Evolutionary conservation across 306 rosid genomes (phyloP), one percentile per base, ranked within the genome.

Genomic region (Prinsepia uniflora): DNA sequence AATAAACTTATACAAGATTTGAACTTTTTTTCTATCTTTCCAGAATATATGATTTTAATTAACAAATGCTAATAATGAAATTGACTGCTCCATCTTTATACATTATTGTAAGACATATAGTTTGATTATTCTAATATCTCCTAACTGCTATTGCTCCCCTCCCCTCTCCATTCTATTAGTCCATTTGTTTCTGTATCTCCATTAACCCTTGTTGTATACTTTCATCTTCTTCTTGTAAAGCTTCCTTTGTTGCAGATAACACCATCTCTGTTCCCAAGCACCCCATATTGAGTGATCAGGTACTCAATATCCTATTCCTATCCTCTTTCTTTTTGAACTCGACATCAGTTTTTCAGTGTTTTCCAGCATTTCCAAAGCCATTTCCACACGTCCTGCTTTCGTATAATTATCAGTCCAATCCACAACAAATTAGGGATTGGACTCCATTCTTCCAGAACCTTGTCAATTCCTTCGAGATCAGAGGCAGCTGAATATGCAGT

Each of bases 311-410:
- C 30, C 2, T 0, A 46, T 72, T 7, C 72, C 71, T 48, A 1
- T 15, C 47, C 54, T 17, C 67, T 18, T 48, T 58, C 69, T 62
- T 50, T 68, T 47, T 36, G 58, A 44, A 55, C n/a, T 67, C 3
- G 44, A 14, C 30, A 67, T 20, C 22, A 72, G 54, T 47, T 52
- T 56, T 59, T 80, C 78, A 3, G 72, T 55, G 53, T 72, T 80
- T 71, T 67, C 55, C 22, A 76, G 70, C 68, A 72, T 68, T 59
- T 22, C 74, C 67, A 76, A 19, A 62, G 81, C 72, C 68, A 55
- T 72, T 36, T 76, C 72, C 62, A 14, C 55, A 18, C 61, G 30
- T 46, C 75, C 60, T 2, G 63, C 57, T 67, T 76, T 76, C 43
- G 10, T 55, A 63, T 53, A 80, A 39, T 65, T 71, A 12, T 9